Evolutionary conservation across 2,329 filamentous ascomycete genomes (phyloP).

Genomic region (Fusarium sublunatum): DNA sequence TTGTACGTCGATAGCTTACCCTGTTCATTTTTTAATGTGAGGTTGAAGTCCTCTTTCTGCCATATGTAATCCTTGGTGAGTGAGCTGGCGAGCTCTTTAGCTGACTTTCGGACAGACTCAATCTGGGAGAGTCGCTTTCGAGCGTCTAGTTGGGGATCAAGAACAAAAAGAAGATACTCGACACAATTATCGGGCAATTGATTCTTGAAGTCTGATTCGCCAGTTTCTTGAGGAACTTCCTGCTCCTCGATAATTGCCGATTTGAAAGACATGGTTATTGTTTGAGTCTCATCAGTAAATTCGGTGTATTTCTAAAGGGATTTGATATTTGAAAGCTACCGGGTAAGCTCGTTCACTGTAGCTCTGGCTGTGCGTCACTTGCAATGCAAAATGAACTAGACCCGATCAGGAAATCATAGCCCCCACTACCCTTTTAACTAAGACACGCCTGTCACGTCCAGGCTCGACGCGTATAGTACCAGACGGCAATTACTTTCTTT

Average conservation of each 20-base stretch:
- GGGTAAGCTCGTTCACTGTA: constrained; percentile 24
- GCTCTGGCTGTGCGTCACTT: constrained; percentile 1
- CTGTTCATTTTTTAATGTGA: constrained; percentile 70
- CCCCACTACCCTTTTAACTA: constrained; percentile 18
- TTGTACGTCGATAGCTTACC: constrained; percentile 56
- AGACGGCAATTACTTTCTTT: not conserved
- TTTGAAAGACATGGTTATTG: constrained; percentile 22
- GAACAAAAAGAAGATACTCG: constrained; percentile 82
- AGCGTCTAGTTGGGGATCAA: constrained; percentile 66
- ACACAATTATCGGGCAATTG: constrained; percentile 82
- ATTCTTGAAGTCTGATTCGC: constrained; percentile 13
- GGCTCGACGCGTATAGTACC: constrained; percentile 38
- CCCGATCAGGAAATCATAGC: constrained; percentile 6
- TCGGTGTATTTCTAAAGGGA: not conserved
- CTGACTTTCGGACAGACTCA: constrained; percentile 77
- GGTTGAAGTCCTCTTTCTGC: constrained; percentile 86
- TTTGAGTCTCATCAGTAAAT: not conserved
- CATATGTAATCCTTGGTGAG: constrained; percentile 91
- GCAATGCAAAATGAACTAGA: constrained; percentile 18
- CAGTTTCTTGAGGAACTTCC: not conserved
- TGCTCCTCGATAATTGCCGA: constrained; percentile 13
- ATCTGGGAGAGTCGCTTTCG: constrained; percentile 72
- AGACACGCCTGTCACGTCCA: constrained; percentile 36
- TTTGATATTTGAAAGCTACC: constrained; percentile 14
- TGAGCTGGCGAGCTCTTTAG: constrained; percentile 69